phyloP scores from a whole-genome alignment of 768 basidiomycete species.

The Tylopilus sp. region DNA sequence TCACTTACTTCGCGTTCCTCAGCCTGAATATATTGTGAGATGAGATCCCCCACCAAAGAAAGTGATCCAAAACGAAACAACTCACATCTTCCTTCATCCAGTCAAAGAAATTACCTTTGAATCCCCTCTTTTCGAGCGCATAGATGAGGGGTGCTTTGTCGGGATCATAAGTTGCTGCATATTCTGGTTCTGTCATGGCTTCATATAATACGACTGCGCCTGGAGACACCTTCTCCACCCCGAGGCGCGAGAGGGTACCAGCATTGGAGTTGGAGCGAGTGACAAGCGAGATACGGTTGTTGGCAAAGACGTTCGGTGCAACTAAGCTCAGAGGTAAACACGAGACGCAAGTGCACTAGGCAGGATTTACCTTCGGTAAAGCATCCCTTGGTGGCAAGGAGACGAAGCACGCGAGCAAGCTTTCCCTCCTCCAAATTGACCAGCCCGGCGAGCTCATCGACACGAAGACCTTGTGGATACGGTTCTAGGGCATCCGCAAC shows the following conservation, averaged over 20 bases:
- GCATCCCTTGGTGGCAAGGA: constrained; percentile 29
- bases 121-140: constrained; percentile 15
- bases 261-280: constrained; percentile 14
- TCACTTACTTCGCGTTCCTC: constrained; percentile 15
- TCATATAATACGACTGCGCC: constrained; percentile 22
- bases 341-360: neutral
- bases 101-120: constrained; percentile 20
- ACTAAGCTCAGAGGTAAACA: constrained; percentile 13
- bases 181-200: constrained; percentile 23
- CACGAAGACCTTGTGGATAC: constrained; percentile 28
- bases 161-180: constrained; percentile 22
- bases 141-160: constrained; percentile 22
- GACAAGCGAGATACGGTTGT: constrained; percentile 33
- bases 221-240: constrained; percentile 9
- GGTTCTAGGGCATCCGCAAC: constrained; percentile 27
- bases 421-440: constrained; percentile 27
- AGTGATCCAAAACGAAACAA: neutral
- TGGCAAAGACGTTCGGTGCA: constrained; percentile 26
- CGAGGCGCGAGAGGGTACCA: constrained; percentile 7
- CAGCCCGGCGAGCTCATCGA: constrained; percentile 23
- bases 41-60: neutral
- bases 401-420: constrained; percentile 29
- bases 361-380: constrained; percentile 28
- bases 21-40: constrained; percentile 1
- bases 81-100: constrained; percentile 23